These are phyloP conservation scores for Chaetomidium leptoderma DNA, from an alignment of 495 filamentous ascomycete genomes.

Conservation along the genomic window DNA sequence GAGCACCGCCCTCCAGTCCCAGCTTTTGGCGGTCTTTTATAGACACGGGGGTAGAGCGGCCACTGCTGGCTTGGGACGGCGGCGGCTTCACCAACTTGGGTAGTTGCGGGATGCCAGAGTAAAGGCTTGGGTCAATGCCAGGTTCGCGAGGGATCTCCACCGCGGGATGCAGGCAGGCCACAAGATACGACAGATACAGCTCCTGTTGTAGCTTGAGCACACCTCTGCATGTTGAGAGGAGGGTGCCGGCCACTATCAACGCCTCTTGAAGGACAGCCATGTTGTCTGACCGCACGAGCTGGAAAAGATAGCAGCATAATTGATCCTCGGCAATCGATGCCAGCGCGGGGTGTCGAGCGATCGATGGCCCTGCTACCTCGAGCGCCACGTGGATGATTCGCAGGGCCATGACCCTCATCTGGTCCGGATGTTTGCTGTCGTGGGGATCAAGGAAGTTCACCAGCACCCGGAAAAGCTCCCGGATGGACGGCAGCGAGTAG, in stretches of 20 bases:
- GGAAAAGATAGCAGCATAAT: slow-evolving; percentile 90
- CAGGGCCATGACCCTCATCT: slow-evolving; percentile 94
- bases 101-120: slow-evolving; percentile 87
- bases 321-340: slow-evolving; percentile 88
- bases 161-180: slow-evolving; percentile 86
- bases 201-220: slow-evolving; percentile 97
- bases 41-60: slow-evolving; percentile 84
- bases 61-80: slow-evolving; percentile 73
- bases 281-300: slow-evolving; percentile 93
- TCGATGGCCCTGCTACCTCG: slow-evolving; percentile 93
- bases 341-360: slow-evolving; percentile 86
- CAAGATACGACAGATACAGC: slow-evolving; percentile 88
- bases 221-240: slow-evolving; percentile 85
- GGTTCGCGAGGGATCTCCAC: slow-evolving; percentile 88
- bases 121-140: slow-evolving; percentile 85
- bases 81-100: slow-evolving; percentile 80
- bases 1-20: slow-evolving; percentile 84
- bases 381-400: slow-evolving; percentile 96
- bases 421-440: slow-evolving; percentile 84
- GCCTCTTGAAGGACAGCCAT: slow-evolving; percentile 89
- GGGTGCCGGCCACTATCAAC: slow-evolving; percentile 82
- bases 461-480: slow-evolving; percentile 91
- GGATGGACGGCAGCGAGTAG: slow-evolving; percentile 88
- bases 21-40: slow-evolving; percentile 92
- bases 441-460: slow-evolving; percentile 92